Evolutionary conservation across 2,329 filamentous ascomycete species (phyloP).

Genomic region (Colletotrichum falcatum): DNA sequence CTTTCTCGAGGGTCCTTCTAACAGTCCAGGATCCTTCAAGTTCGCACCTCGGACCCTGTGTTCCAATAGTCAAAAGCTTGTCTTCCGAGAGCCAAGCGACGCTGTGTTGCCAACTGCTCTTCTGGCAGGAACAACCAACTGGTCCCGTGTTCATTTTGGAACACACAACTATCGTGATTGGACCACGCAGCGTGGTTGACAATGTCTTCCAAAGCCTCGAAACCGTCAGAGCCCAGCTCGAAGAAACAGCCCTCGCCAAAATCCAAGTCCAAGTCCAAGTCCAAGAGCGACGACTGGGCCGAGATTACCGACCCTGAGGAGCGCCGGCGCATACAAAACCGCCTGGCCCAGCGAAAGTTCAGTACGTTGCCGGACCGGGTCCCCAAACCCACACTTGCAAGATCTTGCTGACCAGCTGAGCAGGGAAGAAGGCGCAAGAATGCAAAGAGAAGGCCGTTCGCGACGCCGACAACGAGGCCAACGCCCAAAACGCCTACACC

Average conservation of each 20-base stretch:
- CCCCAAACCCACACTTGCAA: not conserved
- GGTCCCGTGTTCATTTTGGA: no score
- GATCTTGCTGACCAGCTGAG: conserved; percentile 8
- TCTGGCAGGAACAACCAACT: not conserved
- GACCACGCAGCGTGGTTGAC: conserved; percentile 41
- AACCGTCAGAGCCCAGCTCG: conserved; percentile 43
- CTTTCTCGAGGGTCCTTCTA: not conserved
- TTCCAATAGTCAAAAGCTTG: not conserved
- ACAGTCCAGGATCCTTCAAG: not conserved
- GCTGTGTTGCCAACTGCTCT: not conserved
- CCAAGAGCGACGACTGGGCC: conserved; percentile 73
- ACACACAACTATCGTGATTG: not conserved
- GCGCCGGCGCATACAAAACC: conserved; percentile 80
- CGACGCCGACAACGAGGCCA: conserved; percentile 71
- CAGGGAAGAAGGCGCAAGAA: conserved; percentile 78
- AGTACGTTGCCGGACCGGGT: conserved; percentile 62
- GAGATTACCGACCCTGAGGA: conserved; percentile 77
- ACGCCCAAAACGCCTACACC: conserved; percentile 74
- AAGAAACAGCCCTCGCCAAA: conserved; percentile 50
- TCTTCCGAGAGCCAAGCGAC: not conserved
- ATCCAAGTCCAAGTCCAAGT: conserved; percentile 52
- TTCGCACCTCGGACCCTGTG: not conserved
- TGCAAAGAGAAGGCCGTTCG: conserved; percentile 75
- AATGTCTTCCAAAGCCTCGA: conserved; percentile 50
- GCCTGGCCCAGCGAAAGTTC: conserved; percentile 81